These are phyloP conservation scores for Curvularia lunata DNA, from an alignment of 2,329 filamentous ascomycete genomes.

Conservation along the genomic window DNA sequence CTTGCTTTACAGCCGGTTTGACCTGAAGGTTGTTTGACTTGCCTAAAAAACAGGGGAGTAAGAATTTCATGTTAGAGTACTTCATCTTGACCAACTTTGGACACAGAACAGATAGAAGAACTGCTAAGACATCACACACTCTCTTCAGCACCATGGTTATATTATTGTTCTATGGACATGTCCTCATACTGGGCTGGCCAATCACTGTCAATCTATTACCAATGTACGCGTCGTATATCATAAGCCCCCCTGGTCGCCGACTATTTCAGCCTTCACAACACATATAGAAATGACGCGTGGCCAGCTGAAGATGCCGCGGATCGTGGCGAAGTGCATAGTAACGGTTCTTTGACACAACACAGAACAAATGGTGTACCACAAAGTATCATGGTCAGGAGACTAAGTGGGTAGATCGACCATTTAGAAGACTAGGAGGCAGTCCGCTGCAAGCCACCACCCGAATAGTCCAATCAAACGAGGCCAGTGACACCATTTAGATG, in stretches of 20 bases:
- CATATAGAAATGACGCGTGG: neutral
- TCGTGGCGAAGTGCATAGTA: neutral
- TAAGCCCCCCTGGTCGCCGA: neutral
- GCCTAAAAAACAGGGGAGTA: neutral
- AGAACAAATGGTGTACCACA: no score
- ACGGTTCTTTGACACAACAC: neutral
- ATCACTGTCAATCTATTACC: neutral
- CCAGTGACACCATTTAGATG: neutral
- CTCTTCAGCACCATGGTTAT: neutral
- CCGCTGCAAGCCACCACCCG: neutral
- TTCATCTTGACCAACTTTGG: neutral
- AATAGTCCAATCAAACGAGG: neutral
- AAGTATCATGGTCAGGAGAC: neutral
- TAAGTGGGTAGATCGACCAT: neutral
- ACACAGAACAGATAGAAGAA: neutral
- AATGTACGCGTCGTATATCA: constrained; percentile 1
- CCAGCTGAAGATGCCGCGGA: neutral
- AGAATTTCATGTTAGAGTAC: neutral
- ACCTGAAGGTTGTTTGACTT: neutral
- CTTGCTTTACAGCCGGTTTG: neutral
- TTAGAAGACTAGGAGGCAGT: neutral
- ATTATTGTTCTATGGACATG: neutral
- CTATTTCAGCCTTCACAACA: neutral
- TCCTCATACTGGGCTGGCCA: neutral
- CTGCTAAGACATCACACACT: neutral